Percentiles rank a stretch among this genome's conserved stretches.
Evolutionary conservation across 257 asterid genomes (phyloP).

Genomic region (Solanum commersonii): DNA sequence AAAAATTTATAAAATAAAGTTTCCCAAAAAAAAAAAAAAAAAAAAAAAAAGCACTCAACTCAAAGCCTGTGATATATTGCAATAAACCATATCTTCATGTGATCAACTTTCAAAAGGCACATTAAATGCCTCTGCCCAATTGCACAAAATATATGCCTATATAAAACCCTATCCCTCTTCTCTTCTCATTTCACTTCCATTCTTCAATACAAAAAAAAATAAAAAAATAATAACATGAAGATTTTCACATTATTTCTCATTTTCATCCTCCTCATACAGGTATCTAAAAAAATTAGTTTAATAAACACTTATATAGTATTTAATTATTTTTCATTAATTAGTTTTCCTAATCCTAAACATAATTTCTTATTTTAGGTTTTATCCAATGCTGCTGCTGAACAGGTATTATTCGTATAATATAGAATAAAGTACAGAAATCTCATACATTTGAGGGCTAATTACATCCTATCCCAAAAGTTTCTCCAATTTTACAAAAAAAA

Average conservation of each 20-base stretch:
- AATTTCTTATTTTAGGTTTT: slow-evolving; percentile 12
- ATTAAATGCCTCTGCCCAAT: background rate
- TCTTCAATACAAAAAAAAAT: background rate
- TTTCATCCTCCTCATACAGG: slow-evolving; percentile 38
- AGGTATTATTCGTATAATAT: slow-evolving; percentile 10
- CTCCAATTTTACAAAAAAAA: background rate
- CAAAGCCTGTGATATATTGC: background rate
- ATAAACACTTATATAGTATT: background rate
- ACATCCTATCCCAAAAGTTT: background rate
- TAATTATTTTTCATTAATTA: background rate
- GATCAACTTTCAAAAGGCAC: background rate
- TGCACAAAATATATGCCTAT: background rate
- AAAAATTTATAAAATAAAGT: background rate
- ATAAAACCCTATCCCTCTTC: background rate
- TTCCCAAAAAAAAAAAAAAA: no score
- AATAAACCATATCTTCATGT: background rate
- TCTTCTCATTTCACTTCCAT: background rate
- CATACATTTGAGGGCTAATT: background rate
- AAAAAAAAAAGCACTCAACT: background rate
- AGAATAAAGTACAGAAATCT: no score
- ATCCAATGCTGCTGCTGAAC: slow-evolving; percentile 24
- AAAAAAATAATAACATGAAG: slow-evolving; percentile 28
- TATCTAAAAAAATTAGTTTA: background rate
- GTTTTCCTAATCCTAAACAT: background rate
- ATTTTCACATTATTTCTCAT: slow-evolving; percentile 20